Conservation (phyloP, 257 asterid species). For the Osmanthus fragrans region DNA sequence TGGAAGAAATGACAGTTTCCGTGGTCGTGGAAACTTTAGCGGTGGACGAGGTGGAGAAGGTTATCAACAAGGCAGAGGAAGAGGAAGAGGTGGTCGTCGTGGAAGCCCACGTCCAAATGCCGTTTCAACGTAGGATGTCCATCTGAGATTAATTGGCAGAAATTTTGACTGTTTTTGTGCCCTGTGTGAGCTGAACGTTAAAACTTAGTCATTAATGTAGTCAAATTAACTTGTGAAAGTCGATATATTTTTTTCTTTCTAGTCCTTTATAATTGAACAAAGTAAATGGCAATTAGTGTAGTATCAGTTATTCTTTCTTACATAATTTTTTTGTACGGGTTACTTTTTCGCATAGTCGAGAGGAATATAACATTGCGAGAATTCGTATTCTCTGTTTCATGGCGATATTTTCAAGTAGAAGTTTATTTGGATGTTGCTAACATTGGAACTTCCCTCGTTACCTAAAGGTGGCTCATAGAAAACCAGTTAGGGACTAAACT, state of each 20-base stretch:
- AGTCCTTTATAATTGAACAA: not conserved
- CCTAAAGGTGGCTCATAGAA: not conserved
- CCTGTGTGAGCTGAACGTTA: slow-evolving; percentile 22
- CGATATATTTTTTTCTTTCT: not conserved
- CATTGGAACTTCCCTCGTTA: not conserved
- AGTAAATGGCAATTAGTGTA: slow-evolving; percentile 31
- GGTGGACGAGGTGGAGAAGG: slow-evolving; percentile 40
- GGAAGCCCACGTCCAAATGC: slow-evolving; percentile 27
- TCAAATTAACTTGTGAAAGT: not conserved
- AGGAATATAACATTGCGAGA: slow-evolving; percentile 26
- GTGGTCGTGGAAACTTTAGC: slow-evolving; percentile 46
- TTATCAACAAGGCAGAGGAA: slow-evolving; percentile 47
- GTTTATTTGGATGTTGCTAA: not conserved
- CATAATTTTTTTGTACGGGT: slow-evolving; percentile 21
- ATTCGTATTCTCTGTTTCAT: slow-evolving; percentile 8
- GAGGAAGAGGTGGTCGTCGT: slow-evolving; percentile 46
- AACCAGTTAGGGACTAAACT: not conserved
- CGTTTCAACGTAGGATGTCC: slow-evolving; percentile 21
- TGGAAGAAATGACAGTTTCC: slow-evolving; percentile 53
- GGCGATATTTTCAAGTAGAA: not conserved
- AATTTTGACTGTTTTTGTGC: slow-evolving; percentile 33
- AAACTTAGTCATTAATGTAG: not conserved
- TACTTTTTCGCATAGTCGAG: slow-evolving; percentile 19
- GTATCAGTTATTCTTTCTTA: slow-evolving; percentile 24
- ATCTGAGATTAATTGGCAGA: slow-evolving; percentile 4